These are phyloP conservation scores for Verticillium albo-atrum DNA, from an alignment of 2,329 filamentous ascomycete genomes.

Conservation along the genomic window DNA sequence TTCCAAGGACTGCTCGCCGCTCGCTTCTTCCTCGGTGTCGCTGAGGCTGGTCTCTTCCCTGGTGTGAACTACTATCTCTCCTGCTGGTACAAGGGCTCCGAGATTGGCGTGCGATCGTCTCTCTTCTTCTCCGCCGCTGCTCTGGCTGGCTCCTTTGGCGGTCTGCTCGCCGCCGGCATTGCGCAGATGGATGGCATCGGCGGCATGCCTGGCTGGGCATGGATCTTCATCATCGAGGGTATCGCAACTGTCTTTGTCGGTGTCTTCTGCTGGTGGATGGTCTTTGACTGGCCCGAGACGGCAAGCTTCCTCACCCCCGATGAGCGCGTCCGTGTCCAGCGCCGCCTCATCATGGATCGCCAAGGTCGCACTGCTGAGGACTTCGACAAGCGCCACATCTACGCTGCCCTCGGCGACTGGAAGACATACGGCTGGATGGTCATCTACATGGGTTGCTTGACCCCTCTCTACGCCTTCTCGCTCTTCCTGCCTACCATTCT, in stretches of 20 bases:
- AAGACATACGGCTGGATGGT: slow-evolving; percentile 58
- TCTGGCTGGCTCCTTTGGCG: slow-evolving; percentile 69
- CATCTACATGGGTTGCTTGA: slow-evolving; percentile 43
- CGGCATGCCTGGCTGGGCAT: slow-evolving; percentile 49
- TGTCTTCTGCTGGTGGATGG: slow-evolving; percentile 63
- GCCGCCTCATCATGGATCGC: slow-evolving; percentile 62
- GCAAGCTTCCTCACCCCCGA: slow-evolving; percentile 63
- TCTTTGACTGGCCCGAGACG: slow-evolving; percentile 74
- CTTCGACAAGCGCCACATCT: slow-evolving; percentile 68
- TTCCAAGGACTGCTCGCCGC: slow-evolving; percentile 39
- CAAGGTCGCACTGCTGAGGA: slow-evolving; percentile 67
- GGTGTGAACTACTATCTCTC: slow-evolving; percentile 66
- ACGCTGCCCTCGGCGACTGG: slow-evolving; percentile 68
- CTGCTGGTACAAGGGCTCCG: slow-evolving; percentile 73
- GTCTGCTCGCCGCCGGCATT: slow-evolving; percentile 65
- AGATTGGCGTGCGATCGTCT: slow-evolving; percentile 68
- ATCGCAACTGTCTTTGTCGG: slow-evolving; percentile 63
- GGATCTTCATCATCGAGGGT: slow-evolving; percentile 65
- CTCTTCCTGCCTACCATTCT: slow-evolving; percentile 57
- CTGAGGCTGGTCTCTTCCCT: slow-evolving; percentile 62
- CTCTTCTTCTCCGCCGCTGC: slow-evolving; percentile 80
- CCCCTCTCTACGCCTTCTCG: slow-evolving; percentile 48
- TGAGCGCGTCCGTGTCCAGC: slow-evolving; percentile 64
- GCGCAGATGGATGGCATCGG: slow-evolving; percentile 59
- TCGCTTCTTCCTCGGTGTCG: slow-evolving; percentile 58